Percentiles rank a stretch among this genome's conserved stretches.
Conservation (phyloP, 176 grass and related monocot genomes). For the Avena eriantha region DNA sequence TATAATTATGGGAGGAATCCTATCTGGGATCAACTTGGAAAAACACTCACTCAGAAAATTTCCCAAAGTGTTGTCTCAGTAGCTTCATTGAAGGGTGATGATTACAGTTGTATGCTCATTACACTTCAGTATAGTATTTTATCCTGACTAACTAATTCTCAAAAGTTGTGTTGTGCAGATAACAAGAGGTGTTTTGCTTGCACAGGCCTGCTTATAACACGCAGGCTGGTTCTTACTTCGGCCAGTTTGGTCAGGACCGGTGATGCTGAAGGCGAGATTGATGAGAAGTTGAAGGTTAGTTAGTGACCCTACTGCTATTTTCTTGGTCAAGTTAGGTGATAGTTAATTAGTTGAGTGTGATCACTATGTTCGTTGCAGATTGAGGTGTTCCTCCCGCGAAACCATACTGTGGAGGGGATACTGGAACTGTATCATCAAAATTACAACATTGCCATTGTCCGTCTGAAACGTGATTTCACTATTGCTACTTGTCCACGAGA, state of each 20-base stretch:
- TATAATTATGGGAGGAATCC: background rate
- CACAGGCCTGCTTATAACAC: conserved; percentile 39
- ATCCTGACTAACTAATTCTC: conserved; percentile 5
- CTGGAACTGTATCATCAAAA: conserved; percentile 18
- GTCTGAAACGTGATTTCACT: background rate
- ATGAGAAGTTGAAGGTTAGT: background rate
- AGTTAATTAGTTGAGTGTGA: background rate
- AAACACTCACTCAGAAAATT: background rate
- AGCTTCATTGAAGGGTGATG: conserved; percentile 33
- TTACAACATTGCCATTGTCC: conserved; percentile 36
- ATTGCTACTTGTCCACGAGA: background rate
- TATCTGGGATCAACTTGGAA: conserved; percentile 17
- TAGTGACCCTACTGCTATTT: background rate
- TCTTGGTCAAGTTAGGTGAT: background rate
- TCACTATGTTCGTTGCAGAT: conserved; percentile 32
- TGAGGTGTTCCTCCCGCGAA: conserved; percentile 30
- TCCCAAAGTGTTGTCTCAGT: conserved; percentile 29
- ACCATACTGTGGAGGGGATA: background rate
- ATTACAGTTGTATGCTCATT: conserved; percentile 3
- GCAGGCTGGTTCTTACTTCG: conserved; percentile 26
- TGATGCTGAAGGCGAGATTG: background rate
- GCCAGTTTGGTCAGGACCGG: conserved; percentile 19
- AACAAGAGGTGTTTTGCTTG: conserved; percentile 24
- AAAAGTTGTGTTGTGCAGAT: background rate
- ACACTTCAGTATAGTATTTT: background rate